Evolutionary conservation across 257 asterid species (phyloP), one percentile per base, ranked within the genome.

Genomic region (Verbena officinalis): DNA sequence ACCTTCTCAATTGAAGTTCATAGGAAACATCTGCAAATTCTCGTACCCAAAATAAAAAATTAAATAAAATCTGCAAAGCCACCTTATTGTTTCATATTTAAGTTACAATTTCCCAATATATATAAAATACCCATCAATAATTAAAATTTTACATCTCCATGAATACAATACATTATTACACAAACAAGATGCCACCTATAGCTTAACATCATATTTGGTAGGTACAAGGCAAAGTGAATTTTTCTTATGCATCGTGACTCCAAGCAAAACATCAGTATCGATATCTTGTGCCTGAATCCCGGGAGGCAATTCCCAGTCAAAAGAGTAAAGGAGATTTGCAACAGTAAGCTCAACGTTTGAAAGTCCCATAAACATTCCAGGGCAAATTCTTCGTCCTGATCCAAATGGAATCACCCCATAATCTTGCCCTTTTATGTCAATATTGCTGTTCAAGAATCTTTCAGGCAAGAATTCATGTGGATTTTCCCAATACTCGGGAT

Each of bases 371-470:
- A 0, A 2, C 57, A 56, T 49, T 14, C 67, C 76, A 4, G 76
- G 67, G 27, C 76, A 71, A 0, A 64, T 64, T 64, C 76, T 71
- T 21, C 71, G 54, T 0, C 76, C 76, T n/a, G 76, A 72, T 2
- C 76, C 76, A 30, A 72, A 72, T 9, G 76, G 72, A 49, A 64
- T 48, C 34, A 27, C 31, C n/a, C 56, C 76, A 7, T 56, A 72
- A 48, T 72, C 67, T 12, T 57, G 67, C 14, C 72, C 76, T 11
- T 64, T 72, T 5, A 50, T 14, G 9, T 63, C 71, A 9, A 71
- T 36, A 46, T 46, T 24, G 10, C 13, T 43, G 14, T 64, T 38
- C 55, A 71, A 36, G 39, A 72, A 72, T 30, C 76, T 57, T 31
- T 64, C 76, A 0, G 77, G 77, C 34, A 65, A 3, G 15, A 72